Conservation (phyloP, 306 rosid genomes). For the Cucumis cinereus region DNA sequence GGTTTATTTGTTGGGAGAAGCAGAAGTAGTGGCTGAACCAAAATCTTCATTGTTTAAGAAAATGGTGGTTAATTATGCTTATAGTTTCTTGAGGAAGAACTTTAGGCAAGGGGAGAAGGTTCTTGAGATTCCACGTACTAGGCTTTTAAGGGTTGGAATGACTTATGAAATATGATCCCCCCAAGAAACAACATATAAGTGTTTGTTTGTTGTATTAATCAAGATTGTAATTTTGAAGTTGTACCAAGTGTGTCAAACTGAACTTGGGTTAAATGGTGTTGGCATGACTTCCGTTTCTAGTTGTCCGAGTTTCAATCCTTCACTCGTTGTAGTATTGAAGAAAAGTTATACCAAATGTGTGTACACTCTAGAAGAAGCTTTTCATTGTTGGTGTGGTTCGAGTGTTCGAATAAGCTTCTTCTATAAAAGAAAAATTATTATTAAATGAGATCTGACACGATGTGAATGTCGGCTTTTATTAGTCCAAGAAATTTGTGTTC, state of each 20-base stretch:
- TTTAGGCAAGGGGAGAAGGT: conserved; percentile 43
- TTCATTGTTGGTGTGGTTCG: neutral
- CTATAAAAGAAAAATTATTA: too few species aligned
- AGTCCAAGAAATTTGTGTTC: too few species aligned
- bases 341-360: too few species aligned
- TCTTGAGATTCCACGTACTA: conserved; percentile 31
- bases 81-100: conserved; percentile 55
- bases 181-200: neutral
- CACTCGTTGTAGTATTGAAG: too few species aligned
- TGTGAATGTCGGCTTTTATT: too few species aligned
- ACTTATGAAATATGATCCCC: conserved; percentile 31
- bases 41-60: conserved; percentile 53
- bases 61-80: conserved; percentile 45
- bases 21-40: conserved; percentile 50
- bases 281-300: too few species aligned
- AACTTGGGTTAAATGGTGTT: too few species aligned
- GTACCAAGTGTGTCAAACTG: too few species aligned
- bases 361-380: too few species aligned
- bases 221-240: neutral
- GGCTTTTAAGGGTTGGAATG: conserved; percentile 65
- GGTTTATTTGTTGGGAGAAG: conserved; percentile 62
- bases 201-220: neutral
- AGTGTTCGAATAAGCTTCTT: too few species aligned
- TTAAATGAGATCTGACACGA: too few species aligned
- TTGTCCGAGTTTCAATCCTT: too few species aligned